Base-by-base conservation (phyloP, 2,329 filamentous ascomycete species). In the Ceratocystis cubensis region DNA sequence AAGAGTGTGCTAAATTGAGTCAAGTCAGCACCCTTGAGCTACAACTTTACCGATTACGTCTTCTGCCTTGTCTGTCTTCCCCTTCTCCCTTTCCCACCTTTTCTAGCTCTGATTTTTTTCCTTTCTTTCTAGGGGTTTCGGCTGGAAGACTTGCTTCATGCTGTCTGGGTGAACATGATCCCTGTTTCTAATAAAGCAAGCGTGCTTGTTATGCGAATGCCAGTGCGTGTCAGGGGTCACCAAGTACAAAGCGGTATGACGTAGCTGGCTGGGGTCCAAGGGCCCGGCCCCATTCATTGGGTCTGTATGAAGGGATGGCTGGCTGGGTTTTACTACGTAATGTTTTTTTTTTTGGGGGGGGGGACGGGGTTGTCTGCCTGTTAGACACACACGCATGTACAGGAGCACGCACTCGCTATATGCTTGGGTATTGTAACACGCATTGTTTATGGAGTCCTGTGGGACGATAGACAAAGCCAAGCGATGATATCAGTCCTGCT, bases 161-260 rank as follows among this genome's bases (percentile, higher is more conserved):
- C 48, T 53, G 22, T 53, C 25, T 53, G 3, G 20, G 48, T 25
- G 20, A 53, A 25, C 20, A 50, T n/a, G 13, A 53, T 53, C 48
- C 48, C 25, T 53, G 48, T 13, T 28, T 53, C 20, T 15, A 53
- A 13, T 25, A 53, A 53, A 30, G 53, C 22, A 57, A 17, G n/a
- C 2, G 28, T 33, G 17, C 17, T 59, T 57, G 22, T 57, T 59
- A 59, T 59, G 28, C 53, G 53, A 59, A 33, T 59, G 48, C 53
- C 25, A 59, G 53, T 59, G 53, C 53, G 28, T 33, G 53, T n/a
- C 53, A 59, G 53, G 53, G 53, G 53, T 59, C 28, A 59, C 25
- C 53, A 59, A 59, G 53, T 33, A 33, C 25, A 59, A 33, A 59
- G 53, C 53, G 53, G 53, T 59, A 59, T 59, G 53, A 59, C 53